Evolutionary conservation across 305 asterid species (phyloP), one percentile per base, ranked within the genome.

Genomic region (Vinca major): DNA sequence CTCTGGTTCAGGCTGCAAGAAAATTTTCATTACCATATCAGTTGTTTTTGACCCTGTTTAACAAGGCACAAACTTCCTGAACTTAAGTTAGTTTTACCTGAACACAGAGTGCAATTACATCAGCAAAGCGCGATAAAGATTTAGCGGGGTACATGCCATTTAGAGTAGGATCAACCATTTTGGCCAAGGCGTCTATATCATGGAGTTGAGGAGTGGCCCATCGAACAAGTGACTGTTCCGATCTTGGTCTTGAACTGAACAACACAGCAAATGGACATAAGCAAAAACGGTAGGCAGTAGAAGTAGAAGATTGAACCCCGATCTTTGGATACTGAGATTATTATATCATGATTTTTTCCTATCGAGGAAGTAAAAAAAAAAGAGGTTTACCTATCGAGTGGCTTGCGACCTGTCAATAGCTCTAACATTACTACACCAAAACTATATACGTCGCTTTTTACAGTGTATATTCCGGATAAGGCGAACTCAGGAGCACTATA

Each of bases 121-220:
- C 99, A 21, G 99, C 99, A 62, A 91, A 93, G 41, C 97, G 99
- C 79, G 96, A 89, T 78, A 93, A 78, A 51, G 97, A 93, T 84
- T 93, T 93, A 17, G 96, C 99, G 62, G 99, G 96, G 67, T 93
- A 93, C 97, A 91, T 89, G 81, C 97, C 99, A 75, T 91, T 84
- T 47, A 93, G 85, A 74, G 83, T 57, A 37, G 95, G 93, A 78
- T 93, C 97, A 47, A 93, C 99, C 99, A 93, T 93, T 86, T 85
- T 89, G 1, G 99, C 87, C 51, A 93, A 84, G 80, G 96, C 96
- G 71, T 94, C 99, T 41, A 94, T 94, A 73, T 94, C 99, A 69
- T 93, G 97, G 75, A 90, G 96, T 71, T 93, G 99, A 66, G 99
- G 96, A 71, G 95, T 87, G 60, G 97, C 95, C 99, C 99, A 93